Base-by-base conservation (phyloP, 108 stramenopile genomes). In the Cylindrotheca closterium region DNA sequence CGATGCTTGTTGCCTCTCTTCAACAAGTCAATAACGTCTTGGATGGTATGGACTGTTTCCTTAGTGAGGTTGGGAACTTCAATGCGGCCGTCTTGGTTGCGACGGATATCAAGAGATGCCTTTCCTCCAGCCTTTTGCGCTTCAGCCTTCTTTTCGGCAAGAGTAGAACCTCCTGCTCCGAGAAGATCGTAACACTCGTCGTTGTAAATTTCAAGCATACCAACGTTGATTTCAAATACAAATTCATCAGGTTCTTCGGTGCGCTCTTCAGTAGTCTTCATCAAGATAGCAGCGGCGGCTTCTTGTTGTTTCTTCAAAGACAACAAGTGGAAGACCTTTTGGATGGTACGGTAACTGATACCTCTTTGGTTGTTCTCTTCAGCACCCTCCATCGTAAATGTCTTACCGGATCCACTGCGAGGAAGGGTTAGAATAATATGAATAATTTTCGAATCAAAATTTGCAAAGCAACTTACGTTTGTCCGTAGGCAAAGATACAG, bases 401-500 rank as follows among this genome's bases (percentile, higher is more conserved):
- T 95, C 51, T 96, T 93, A 25, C 94, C 94, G 60, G 69, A 73
- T 60, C 94, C 94, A 57, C 78, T 84, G 65, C 60, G 29, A 19
- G 8, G 19, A 54, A 30, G 61, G 42, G 48, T 37, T 24, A 63
- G 26, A 30, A n/a, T 31, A 30, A 30, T 2, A 31, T 30, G 2
- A 57, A 22, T 1, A 32, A 3, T 7, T 17, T 1, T 27, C 31
- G 10, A 57, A 2, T 2, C 55, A 57, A 32, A 1, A 22, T 47
- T 70, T 47, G 25, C 55, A 63, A 23, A 58, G 24, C 4, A 0
- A 74, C 68, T 70, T 68, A 67, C 29, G 93, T 97, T 72, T 98
- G 97, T 7, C 97, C 98, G 58, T 99, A 99, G n/a, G 98, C 98
- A 70, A 99, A 99, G 52, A 99, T 98, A 73, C 97, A 99, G 12